Evolutionary conservation across 768 basidiomycete species (phyloP), one percentile per base, ranked within the genome.

Genomic region (Symmetrospora coprosmae): DNA sequence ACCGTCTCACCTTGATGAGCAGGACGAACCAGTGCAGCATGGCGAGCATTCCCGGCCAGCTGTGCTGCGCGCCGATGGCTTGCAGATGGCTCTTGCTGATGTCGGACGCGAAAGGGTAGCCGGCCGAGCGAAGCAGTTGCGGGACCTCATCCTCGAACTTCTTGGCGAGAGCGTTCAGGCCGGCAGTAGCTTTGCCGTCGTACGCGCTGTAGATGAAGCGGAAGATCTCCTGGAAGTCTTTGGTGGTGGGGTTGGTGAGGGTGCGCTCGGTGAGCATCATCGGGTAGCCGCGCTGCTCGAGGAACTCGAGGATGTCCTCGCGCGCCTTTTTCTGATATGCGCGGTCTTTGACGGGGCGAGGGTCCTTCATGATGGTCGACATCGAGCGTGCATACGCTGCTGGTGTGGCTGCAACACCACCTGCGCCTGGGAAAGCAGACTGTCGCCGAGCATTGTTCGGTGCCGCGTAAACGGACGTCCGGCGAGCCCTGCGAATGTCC

Each of bases 1-100:
- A 1, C 30, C 34, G n/a, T 41, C 63, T 16, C 25, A 91, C 92
- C 75, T 83, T 84, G 67, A 85, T 83, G 65, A 87, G 72, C 66
- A 87, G 83, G 7, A 86, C 86, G 14, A 99, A 74, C 94, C 94
- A 99, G 72, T 91, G 85, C 33, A 97, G 71, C 68, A 86, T 85
- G 21, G 86, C 92, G 16, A 97, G 76, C 25, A 94, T 73, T 21
- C 81, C 76, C 0, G 88, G 87, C 94, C 92, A 97, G n/a, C 84
- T 82, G 73, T 87, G 85, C 76, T 85, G 84, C 53, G 83, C 84
- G 0, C 87, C 91, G 0, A 89, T 86, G 1, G 90, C 84, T 7
- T 83, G 83, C 4, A 97, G 73, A 79, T 86, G 87, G 65, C 86
- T 90, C 50, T 82, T 82, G 66, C 88, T 86, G 17, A 96, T 78